Evolutionary conservation across 352 stramenopile species (phyloP), one percentile per base, ranked within the genome.

Genomic region (Globisporangium canariense): DNA sequence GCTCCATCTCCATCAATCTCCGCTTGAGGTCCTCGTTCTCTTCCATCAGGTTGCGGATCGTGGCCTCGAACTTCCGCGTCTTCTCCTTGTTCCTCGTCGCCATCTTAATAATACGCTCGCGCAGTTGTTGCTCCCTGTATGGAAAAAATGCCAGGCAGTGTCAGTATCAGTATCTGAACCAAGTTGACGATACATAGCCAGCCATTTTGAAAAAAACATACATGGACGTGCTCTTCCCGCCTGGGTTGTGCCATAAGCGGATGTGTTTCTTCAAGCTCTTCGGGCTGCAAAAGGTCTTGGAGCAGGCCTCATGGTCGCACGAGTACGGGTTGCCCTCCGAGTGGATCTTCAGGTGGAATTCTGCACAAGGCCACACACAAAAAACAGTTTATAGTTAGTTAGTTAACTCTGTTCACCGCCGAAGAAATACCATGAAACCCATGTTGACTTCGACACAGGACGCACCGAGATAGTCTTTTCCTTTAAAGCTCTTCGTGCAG

Each of bases 401-500:
- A 11, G 30, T 36, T 30, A 14, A 4, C 36, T 14, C 36, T 11
- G 9, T 41, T 41, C 36, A 41, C 11, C 1, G 14, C 36, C 36
- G 36, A 41, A 41, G 9, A n/a, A 22, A 36, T 54, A 28, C 3
- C 34, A 58, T 36, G 32, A 36, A 8, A 36, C 4, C 32, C 32
- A 14, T 14, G 36, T 41, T 41, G 36, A 41, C 36, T 16, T 16
- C 46, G 9, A 14, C 22, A 66, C n/a, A 2, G 9, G 3, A 64
- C 69, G 20, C n/a, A 75, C 69, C 76, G 36, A 93, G 67, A 60
- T 93, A 93, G 36, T 93, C 85, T 61, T 93, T 93, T 36, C 85
- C 85, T 70, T 93, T 93, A 60, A 96, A 96, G 68, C 87, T 91
- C 77, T 96, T 96, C 34, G 74, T 81, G 63, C 88, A 96, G 60